A percentile compares a stretch with the other conserved stretches of the same genome.
Evolutionary conservation across 345 rosid genomes (phyloP).

Genomic region (Eucalyptus shirleyi): DNA sequence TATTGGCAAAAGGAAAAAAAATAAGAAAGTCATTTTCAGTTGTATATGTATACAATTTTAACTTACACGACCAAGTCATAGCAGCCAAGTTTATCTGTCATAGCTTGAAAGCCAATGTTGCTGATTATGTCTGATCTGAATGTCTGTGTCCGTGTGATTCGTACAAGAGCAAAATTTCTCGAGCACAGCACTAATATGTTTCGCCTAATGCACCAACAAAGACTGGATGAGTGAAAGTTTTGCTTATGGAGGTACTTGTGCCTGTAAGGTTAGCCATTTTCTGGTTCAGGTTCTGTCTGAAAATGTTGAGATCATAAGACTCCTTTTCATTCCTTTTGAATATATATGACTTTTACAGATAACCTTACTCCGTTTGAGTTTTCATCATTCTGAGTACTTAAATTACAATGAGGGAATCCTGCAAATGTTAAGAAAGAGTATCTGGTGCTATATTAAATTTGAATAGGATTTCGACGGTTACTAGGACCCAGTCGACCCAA

Average conservation of each 20-base stretch:
- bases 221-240: background rate
- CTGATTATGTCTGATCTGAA: background rate
- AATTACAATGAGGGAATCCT: background rate
- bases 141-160: background rate
- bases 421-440: background rate
- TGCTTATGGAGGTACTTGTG: background rate
- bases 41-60: background rate
- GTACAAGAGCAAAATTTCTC: background rate
- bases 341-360: background rate
- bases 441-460: background rate
- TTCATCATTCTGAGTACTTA: background rate
- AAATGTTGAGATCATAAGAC: background rate
- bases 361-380: background rate
- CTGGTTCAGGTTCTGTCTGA: background rate
- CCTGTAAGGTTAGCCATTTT: background rate
- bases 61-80: background rate
- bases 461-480: background rate
- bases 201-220: background rate
- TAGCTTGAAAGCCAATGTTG: background rate
- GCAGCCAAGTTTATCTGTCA: background rate
- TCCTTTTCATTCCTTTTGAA: background rate
- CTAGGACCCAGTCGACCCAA: background rate
- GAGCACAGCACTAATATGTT: background rate
- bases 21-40: background rate
- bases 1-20: background rate